A percentile compares a stretch with the other conserved stretches of the same genome.
phyloP scores from a whole-genome alignment of 2,329 filamentous ascomycete species.

The Alternaria sp. region DNA sequence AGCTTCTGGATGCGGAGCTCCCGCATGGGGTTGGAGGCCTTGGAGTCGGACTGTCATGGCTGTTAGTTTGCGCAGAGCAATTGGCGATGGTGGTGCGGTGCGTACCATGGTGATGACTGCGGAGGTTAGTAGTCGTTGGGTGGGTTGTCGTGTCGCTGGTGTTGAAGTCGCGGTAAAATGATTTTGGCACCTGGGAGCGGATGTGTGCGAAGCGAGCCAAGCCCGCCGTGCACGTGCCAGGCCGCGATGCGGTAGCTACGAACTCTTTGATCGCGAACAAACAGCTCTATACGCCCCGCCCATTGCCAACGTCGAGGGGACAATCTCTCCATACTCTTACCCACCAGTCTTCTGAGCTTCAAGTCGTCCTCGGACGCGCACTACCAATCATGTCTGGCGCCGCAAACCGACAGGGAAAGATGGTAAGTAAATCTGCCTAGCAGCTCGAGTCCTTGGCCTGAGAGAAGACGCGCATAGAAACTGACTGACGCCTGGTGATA shows the following conservation, averaged over 20 bases:
- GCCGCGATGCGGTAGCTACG: conserved; percentile 10
- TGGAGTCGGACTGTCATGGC: conserved; percentile 57
- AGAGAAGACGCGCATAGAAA: conserved; percentile 56
- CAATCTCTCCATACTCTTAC: conserved; percentile 11
- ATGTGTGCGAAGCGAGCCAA: conserved; percentile 7
- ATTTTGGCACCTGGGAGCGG: neutral
- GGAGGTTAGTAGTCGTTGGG: conserved; percentile 47
- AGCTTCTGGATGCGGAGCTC: conserved; percentile 99
- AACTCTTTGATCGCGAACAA: conserved; percentile 25
- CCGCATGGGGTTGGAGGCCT: conserved; percentile 98
- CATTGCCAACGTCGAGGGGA: conserved; percentile 28
- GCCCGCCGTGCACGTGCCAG: conserved; percentile 17
- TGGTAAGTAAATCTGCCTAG: conserved; percentile 74
- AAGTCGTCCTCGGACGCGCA: conserved; percentile 57
- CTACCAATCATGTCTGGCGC: conserved; percentile 54
- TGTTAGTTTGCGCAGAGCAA: conserved; percentile 34
- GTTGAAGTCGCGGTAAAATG: conserved; percentile 25
- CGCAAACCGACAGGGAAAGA: conserved; percentile 95
- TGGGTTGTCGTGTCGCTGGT: conserved; percentile 42
- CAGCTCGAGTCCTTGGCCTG: conserved; percentile 47
- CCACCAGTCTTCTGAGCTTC: conserved; percentile 11
- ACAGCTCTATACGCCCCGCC: conserved; percentile 39
- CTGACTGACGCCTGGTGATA: conserved; percentile 53
- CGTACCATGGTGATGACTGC: conserved; percentile 54
- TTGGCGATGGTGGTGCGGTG: conserved; percentile 10